These are phyloP conservation scores for Ustilago crameri DNA, from an alignment of 1,284 basidiomycete genomes.

Conservation along the genomic window DNA sequence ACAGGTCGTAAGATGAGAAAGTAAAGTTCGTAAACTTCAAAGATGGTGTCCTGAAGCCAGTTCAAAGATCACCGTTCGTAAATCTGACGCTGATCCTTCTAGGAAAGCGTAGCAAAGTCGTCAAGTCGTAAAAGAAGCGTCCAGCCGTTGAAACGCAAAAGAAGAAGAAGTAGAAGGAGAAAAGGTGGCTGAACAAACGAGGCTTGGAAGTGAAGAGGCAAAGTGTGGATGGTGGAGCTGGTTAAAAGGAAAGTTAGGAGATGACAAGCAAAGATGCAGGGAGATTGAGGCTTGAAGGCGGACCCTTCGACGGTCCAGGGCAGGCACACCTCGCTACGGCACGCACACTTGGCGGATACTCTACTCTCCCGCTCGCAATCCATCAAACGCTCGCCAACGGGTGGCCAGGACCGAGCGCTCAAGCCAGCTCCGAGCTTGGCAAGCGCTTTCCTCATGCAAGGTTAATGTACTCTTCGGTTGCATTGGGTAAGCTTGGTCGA, in stretches of 20 bases:
- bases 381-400: too few relatives aligned
- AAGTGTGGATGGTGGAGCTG: constrained; percentile 4
- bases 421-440: neutral
- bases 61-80: constrained; percentile 6
- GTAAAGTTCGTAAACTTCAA: constrained; percentile 4
- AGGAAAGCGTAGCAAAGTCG: constrained; percentile 9
- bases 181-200: constrained; percentile 12
- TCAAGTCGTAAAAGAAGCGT: constrained; percentile 8
- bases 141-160: constrained; percentile 28
- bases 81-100: neutral
- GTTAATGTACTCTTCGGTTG: too few relatives aligned
- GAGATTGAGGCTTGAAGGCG: neutral
- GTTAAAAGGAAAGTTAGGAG: constrained; percentile 2
- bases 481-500: too few relatives aligned
- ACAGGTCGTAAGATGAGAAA: neutral
- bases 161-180: constrained; percentile 12
- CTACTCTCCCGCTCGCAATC: too few relatives aligned
- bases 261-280: neutral
- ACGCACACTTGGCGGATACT: neutral
- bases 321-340: neutral
- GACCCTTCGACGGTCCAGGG: constrained; percentile 2
- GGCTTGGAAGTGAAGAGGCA: constrained; percentile 7
- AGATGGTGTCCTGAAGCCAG: constrained; percentile 22
- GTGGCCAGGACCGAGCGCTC: neutral
- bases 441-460: neutral